Base-by-base conservation (phyloP, 148 eudicot species). In the Fagopyrum esculentum region DNA sequence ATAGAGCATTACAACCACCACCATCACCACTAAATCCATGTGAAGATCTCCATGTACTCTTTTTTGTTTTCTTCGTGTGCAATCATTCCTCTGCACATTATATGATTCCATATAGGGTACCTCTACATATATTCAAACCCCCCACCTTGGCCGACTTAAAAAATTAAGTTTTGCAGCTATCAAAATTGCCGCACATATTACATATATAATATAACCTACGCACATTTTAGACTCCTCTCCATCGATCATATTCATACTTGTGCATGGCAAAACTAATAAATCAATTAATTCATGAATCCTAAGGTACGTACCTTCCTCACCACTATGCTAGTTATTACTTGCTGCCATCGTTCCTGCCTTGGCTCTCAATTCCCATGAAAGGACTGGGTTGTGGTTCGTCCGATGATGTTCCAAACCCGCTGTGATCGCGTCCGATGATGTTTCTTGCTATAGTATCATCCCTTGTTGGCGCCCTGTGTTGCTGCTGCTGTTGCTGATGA, bases 281-380 rank as follows among this genome's bases (percentile, higher is more conserved):
- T 16, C 59, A 55, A 55, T 19, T 57, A 57, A 56, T 9, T 15
- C 8, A 57, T 4, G 15, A 61, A 29, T 29, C 68, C 68, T 29
- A 61, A 61, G 68, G 68, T 61, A 61, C 68, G 43, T 61, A 61
- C 44, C 68, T 61, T 61, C 8, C 26, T 61, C 68, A 8, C 9
- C 57, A 1, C 2, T 26, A 60, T 22, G 26, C 12, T 60, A 16
- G 13, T 60, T 9, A 6, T 61, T 9, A 35, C 40, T 6, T 57
- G 30, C 63, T 6, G 7, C 63, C 63, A n/a, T 57, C 29, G 63
- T 57, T n/a, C 1, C 63, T 26, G 6, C 19, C 22, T 17, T 50
- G 3, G 3, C 10, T 8, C 60, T 16, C 22, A 16, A 59, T 19
- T 11, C 10, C 40, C 40, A 35, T 35, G 40, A 35, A 35, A 35